A percentile compares a stretch with the other conserved stretches of the same genome.
phyloP scores from a whole-genome alignment of 176 grass and related monocot genomes.

The Lolium rigidum region DNA sequence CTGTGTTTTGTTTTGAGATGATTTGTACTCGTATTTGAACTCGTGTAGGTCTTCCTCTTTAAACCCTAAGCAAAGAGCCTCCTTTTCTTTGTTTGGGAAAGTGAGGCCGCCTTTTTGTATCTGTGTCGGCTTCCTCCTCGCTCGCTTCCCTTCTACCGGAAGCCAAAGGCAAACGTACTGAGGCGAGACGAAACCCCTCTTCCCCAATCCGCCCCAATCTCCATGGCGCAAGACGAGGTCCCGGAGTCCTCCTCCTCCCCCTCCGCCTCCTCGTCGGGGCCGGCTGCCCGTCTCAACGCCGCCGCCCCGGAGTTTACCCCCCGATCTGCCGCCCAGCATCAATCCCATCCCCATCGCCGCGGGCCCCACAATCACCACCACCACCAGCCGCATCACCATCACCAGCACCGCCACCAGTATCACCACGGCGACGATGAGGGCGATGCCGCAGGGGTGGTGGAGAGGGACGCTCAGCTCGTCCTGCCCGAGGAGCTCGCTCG shows the following conservation, averaged over 20 bases:
- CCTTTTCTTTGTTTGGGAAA: neutral
- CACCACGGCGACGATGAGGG: slow-evolving; percentile 64
- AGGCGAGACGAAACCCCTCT: slow-evolving; percentile 45
- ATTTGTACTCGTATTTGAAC: neutral
- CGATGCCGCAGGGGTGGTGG: slow-evolving; percentile 41
- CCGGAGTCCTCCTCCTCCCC: slow-evolving; percentile 37
- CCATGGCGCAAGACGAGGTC: slow-evolving; percentile 78
- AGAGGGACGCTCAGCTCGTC: slow-evolving; percentile 40
- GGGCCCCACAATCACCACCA: slow-evolving; percentile 42
- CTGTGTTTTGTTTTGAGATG: too few relatives aligned
- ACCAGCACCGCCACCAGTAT: slow-evolving; percentile 35
- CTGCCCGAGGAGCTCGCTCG: slow-evolving; percentile 67
- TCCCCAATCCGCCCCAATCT: slow-evolving; percentile 5
- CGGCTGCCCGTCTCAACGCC: slow-evolving; percentile 73
- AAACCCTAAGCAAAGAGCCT: neutral
- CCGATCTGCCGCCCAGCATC: slow-evolving; percentile 54
- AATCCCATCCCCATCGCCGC: slow-evolving; percentile 44
- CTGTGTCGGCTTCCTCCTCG: neutral
- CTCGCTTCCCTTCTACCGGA: neutral
- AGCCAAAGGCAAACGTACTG: neutral
- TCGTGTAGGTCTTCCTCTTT: neutral
- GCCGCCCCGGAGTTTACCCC: slow-evolving; percentile 89
- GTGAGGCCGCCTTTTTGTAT: neutral
- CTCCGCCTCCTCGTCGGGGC: slow-evolving; percentile 29
- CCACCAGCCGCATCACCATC: slow-evolving; percentile 27